phyloP scores from a whole-genome alignment of 1,284 basidiomycete species.

The Hypsizygus ulmarius region DNA sequence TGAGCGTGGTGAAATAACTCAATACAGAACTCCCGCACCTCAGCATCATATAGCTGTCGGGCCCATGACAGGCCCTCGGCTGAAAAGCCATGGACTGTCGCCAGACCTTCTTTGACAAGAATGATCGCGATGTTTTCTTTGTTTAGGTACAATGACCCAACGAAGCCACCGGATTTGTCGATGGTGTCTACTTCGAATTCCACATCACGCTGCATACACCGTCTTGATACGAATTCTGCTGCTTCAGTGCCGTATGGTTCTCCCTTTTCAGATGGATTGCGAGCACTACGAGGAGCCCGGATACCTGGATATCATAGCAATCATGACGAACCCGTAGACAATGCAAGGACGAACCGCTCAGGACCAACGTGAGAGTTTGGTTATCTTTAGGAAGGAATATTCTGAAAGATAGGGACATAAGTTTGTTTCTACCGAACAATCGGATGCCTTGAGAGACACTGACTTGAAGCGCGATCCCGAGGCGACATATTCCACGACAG shows the following conservation, averaged over 20 bases:
- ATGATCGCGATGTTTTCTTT: conserved; percentile 87
- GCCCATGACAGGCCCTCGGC: conserved; percentile 81
- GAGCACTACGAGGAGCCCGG: conserved; percentile 78
- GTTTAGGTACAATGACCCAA: conserved; percentile 84
- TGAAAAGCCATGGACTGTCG: conserved; percentile 84
- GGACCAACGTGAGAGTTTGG: conserved; percentile 85
- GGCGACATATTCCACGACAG: conserved; percentile 91
- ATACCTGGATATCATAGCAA: conserved; percentile 52
- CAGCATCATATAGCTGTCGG: conserved; percentile 80
- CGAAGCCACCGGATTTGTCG: conserved; percentile 96
- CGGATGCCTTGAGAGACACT: conserved; percentile 19
- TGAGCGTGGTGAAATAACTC: conserved; percentile 4
- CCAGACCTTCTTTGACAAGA: conserved; percentile 84
- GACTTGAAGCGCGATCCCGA: conserved; percentile 93
- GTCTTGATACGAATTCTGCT: conserved; percentile 74
- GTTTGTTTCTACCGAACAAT: conserved; percentile 1
- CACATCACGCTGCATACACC: conserved; percentile 92
- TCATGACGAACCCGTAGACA: conserved; percentile 8
- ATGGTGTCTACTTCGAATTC: conserved; percentile 89
- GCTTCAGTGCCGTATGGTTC: conserved; percentile 90
- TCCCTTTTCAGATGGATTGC: conserved; percentile 80
- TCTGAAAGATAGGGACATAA: conserved; percentile 40
- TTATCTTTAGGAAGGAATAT: conserved; percentile 90
- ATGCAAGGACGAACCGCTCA: conserved; percentile 59
- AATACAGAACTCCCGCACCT: conserved; percentile 45